Evolutionary conservation across 352 stramenopile genomes (phyloP).

Genomic region (Phytophthora idaei): DNA sequence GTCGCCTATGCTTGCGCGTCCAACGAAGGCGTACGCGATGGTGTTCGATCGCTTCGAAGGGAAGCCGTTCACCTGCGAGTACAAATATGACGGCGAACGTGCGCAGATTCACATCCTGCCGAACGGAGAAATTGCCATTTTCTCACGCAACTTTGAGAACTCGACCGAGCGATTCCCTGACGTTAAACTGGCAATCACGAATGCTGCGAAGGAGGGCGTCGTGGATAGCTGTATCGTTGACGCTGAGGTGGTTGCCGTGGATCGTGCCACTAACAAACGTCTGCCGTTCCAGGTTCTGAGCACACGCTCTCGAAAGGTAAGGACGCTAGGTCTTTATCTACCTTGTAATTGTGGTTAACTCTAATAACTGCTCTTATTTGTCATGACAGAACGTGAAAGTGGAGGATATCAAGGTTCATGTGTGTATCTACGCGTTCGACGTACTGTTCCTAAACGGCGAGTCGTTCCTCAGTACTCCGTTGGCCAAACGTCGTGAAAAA

Average conservation of each 20-base stretch:
- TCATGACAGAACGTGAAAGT: conserved; percentile 69
- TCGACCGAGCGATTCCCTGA: conserved; percentile 97
- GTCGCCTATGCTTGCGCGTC: conserved; percentile 98
- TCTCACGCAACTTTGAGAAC: conserved; percentile 98
- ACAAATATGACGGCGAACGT: conserved; percentile 99
- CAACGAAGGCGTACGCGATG: conserved; percentile 96
- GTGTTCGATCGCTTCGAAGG: conserved; percentile 97
- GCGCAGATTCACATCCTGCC: conserved; percentile 95
- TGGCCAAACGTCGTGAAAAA: conserved; percentile 92
- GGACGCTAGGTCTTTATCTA: no score
- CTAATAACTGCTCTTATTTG: conserved; percentile 5
- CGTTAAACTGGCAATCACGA: conserved; percentile 76
- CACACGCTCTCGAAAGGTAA: conserved; percentile 94
- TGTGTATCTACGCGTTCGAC: conserved; percentile 98
- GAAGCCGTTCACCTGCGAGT: conserved; percentile 98
- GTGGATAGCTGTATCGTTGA: conserved; percentile 97
- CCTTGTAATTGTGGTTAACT: not conserved
- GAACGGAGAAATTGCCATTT: conserved; percentile 94
- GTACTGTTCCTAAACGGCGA: conserved; percentile 98
- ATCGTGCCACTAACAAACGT: conserved; percentile 95
- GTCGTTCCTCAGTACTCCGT: conserved; percentile 91
- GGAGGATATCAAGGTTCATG: conserved; percentile 91
- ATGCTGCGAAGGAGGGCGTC: conserved; percentile 57
- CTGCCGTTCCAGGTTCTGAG: conserved; percentile 99
- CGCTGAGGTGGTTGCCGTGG: conserved; percentile 98